phyloP scores from a whole-genome alignment of 2,329 filamentous ascomycete genomes.

The Sporothrix curviconia region DNA sequence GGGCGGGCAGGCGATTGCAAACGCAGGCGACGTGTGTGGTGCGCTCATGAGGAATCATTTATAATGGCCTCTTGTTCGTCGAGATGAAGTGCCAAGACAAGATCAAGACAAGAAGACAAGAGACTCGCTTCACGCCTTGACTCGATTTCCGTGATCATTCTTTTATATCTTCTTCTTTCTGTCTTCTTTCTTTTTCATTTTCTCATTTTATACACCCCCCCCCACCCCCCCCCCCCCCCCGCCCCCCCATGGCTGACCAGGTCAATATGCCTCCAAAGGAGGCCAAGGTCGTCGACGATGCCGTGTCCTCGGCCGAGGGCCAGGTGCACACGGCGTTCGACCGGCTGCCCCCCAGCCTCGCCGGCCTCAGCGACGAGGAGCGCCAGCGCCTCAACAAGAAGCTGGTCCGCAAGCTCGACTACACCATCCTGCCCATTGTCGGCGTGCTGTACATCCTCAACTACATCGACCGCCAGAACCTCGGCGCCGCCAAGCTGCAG shows the following conservation, averaged over 20 bases:
- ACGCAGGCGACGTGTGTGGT: too few species aligned
- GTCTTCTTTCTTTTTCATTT: background rate
- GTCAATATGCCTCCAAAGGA: background rate
- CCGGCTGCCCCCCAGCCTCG: constrained; percentile 11
- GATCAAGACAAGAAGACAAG: too few species aligned
- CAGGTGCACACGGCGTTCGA: background rate
- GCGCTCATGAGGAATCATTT: too few species aligned
- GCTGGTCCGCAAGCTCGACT: constrained; percentile 19
- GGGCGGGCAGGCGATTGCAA: too few species aligned
- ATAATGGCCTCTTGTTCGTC: too few species aligned
- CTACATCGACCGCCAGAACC: constrained; percentile 19
- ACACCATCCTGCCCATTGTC: constrained; percentile 13
- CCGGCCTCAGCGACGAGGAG: constrained; percentile 11
- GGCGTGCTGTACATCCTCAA: constrained; percentile 18
- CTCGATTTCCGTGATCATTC: too few species aligned
- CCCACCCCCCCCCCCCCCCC: too few species aligned
- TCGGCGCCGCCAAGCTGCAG: constrained; percentile 17
- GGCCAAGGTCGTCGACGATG: background rate
- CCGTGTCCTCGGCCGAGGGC: constrained; percentile 3
- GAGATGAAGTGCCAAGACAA: too few species aligned
- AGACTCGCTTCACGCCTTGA: too few species aligned
- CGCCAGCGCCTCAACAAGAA: constrained; percentile 3
- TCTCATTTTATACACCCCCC: too few species aligned
- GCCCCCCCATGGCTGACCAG: background rate
- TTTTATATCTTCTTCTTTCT: too few species aligned